Evolutionary conservation across 331 rosid species (phyloP), one percentile per base, ranked within the genome.

Genomic region (Malus hybrid): DNA sequence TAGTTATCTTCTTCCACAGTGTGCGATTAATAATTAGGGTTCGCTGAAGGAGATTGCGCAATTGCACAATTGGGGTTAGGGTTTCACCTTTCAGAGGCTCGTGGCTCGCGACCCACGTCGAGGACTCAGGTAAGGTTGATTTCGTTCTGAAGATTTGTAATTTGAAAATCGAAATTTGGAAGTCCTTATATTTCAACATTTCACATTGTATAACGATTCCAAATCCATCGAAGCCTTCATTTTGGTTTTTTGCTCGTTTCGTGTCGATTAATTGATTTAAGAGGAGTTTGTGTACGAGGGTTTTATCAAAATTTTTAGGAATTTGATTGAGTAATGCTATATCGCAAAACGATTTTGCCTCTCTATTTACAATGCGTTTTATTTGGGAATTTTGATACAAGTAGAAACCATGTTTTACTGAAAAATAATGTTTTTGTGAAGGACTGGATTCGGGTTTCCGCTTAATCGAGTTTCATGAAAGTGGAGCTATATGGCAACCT

Each of bases 401-500:
- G 4, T 39, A 39, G 46, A 39, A 9, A 10, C 4, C 46, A 39
- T 39, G 46, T 10, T 39, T 39, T 39, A 10, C 13, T 39, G 46
- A 39, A 39, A 39, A 39, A 10, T 39, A 39, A 39, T 39, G 29
- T 13, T 1, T 2, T 56, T 71, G 54, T 32, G 66, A 33, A 56
- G 65, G 66, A 71, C 20, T 72, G 68, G 32, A 55, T 50, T 29
- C 33, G 74, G 50, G 18, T 75, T 81, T 44, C 71, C 71, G 4
- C 15, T 71, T 79, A 65, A 65, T 70, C 78, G 74, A 77, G 74
- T 85, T 88, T 89, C 86, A 87, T 88, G 96, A 88, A 82, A 87
- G 84, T 91, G 77, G 84, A 84, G 67, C 75, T 56, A 71, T 65
- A 94, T 94, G 99, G 93, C 96, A 67, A 87, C 80, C 83, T 85